These are phyloP conservation scores for Escallonia rubra DNA, from an alignment of 129 eudicot species.

Conservation along the genomic window DNA sequence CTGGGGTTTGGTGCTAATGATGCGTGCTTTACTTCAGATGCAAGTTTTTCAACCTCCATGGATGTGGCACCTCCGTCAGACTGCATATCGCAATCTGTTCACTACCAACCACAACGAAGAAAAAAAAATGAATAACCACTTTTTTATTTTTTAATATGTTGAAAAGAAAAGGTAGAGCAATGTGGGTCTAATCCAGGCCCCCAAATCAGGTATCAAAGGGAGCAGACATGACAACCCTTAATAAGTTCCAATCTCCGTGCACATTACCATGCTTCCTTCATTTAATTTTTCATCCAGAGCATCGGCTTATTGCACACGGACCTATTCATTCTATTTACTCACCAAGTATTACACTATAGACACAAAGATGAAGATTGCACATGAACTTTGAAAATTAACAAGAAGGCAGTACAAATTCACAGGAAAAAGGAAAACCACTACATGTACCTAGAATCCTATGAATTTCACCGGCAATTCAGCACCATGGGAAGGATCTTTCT, in stretches of 20 bases:
- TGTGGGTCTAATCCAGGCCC: too few species aligned
- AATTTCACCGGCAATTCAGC: too few species aligned
- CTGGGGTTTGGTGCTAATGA: slow-evolving; percentile 37
- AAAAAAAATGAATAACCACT: too few species aligned
- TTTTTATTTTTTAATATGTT: too few species aligned
- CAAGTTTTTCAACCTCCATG: slow-evolving; percentile 44
- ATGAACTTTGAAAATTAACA: too few species aligned
- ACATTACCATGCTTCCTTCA: slow-evolving; percentile 54
- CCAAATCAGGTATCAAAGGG: slow-evolving; percentile 20
- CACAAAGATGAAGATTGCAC: too few species aligned
- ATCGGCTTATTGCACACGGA: slow-evolving; percentile 49
- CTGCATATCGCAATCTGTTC: slow-evolving; percentile 20
- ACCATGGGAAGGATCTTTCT: too few species aligned
- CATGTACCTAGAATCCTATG: too few species aligned
- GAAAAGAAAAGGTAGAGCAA: too few species aligned
- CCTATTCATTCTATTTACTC: background rate
- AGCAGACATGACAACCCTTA: slow-evolving; percentile 43
- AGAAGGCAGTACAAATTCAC: too few species aligned
- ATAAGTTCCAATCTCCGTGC: slow-evolving; percentile 22
- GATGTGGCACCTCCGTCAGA: slow-evolving; percentile 27
- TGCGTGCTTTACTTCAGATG: slow-evolving; percentile 14
- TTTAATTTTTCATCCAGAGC: slow-evolving; percentile 32
- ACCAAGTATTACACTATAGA: too few species aligned
- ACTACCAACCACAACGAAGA: background rate
- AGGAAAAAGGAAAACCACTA: too few species aligned